Percentiles rank a stretch among this genome's conserved stretches.
phyloP scores from a whole-genome alignment of 352 stramenopile genomes.

The Pythium pyrilobum region DNA sequence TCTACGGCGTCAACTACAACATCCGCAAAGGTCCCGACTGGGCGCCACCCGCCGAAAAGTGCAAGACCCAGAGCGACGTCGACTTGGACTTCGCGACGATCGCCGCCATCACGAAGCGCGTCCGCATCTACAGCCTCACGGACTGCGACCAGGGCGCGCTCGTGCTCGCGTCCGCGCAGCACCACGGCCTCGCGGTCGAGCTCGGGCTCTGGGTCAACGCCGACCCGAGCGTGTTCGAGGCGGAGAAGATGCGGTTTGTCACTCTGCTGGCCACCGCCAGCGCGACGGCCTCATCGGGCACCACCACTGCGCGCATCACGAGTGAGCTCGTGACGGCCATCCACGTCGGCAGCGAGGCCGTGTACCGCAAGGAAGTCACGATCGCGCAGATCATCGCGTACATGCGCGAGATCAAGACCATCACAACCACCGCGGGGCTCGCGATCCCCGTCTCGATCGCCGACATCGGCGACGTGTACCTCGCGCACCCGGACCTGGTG shows the following conservation, averaged over 20 bases:
- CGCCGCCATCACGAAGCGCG: conserved; percentile 11
- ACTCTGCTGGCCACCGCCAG: conserved; percentile 22
- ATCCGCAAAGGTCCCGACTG: conserved; percentile 24
- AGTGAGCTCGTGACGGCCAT: conserved; percentile 24
- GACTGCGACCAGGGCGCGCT: conserved; percentile 27
- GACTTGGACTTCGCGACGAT: conserved; percentile 20
- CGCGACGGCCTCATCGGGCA: too few relatives aligned
- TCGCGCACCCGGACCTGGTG: conserved; percentile 37
- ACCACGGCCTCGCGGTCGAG: conserved; percentile 23
- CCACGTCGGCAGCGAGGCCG: conserved; percentile 61
- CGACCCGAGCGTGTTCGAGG: conserved; percentile 29
- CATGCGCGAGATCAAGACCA: conserved; percentile 36
- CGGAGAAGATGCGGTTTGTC: conserved; percentile 34
- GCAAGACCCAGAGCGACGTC: conserved; percentile 18
- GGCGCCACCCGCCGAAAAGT: conserved; percentile 9
- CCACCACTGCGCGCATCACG: conserved; percentile 10
- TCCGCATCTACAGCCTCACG: conserved; percentile 31
- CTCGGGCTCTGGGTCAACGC: conserved; percentile 62
- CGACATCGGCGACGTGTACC: conserved; percentile 63
- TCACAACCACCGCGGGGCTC: conserved; percentile 18
- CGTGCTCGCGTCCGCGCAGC: conserved; percentile 21
- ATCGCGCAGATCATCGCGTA: conserved; percentile 30
- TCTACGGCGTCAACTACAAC: conserved; percentile 41
- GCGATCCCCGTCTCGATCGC: conserved; percentile 52
- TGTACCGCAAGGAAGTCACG: conserved; percentile 64